Evolutionary conservation across 257 asterid species (phyloP).

Genomic region (Primulina tabacum): DNA sequence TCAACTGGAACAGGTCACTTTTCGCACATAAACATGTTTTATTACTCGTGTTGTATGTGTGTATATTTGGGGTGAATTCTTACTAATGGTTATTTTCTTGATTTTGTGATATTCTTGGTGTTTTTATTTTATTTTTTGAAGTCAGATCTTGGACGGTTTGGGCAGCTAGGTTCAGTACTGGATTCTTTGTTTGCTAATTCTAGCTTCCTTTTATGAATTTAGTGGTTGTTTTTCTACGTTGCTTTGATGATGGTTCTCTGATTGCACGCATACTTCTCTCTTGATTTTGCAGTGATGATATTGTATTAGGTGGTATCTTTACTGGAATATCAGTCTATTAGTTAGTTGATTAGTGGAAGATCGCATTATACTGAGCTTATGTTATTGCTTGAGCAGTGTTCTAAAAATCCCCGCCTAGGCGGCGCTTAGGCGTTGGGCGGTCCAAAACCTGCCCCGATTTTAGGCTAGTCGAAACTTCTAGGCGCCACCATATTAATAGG

Average conservation of each 20-base stretch:
- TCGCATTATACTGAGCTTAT: background rate
- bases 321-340: background rate
- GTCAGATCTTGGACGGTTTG: too few species aligned
- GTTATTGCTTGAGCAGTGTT: background rate
- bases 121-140: too few species aligned
- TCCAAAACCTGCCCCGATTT: too few species aligned
- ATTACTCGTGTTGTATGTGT: background rate
- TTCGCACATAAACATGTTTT: background rate
- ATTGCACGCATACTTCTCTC: background rate
- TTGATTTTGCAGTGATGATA: slow-evolving; percentile 2
- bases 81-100: background rate
- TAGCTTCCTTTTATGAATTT: too few species aligned
- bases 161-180: too few species aligned
- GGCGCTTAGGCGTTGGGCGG: too few species aligned
- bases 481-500: too few species aligned
- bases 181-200: background rate
- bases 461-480: too few species aligned
- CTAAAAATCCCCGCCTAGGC: too few species aligned
- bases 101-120: background rate
- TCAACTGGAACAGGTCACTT: slow-evolving; percentile 79
- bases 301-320: slow-evolving; percentile 11
- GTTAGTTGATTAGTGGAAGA: background rate
- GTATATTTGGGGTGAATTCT: background rate
- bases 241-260: background rate
- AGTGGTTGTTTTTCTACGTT: too few species aligned